These are phyloP conservation scores for Cetraspora pellucida DNA, from an alignment of 192 early-diverging fungal species.

Conservation along the genomic window DNA sequence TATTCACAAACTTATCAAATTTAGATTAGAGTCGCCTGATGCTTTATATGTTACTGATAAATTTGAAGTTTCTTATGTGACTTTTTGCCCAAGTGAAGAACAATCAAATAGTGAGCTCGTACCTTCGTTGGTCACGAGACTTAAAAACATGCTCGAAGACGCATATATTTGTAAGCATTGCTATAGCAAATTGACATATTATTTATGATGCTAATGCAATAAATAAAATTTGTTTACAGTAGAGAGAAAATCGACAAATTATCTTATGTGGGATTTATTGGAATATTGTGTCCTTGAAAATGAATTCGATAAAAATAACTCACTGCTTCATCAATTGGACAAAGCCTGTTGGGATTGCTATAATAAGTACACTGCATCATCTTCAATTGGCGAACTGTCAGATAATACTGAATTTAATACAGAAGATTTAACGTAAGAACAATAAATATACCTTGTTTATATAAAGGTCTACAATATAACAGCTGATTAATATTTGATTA, in stretches of 20 bases:
- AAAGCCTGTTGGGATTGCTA: background rate
- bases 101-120: background rate
- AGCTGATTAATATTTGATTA: background rate
- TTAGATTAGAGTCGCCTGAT: background rate
- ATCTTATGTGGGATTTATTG: constrained; percentile 12
- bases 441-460: background rate
- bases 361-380: background rate
- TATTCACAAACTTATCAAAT: too few species aligned
- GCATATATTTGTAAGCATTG: background rate
- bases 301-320: constrained; percentile 1
- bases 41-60: constrained; percentile 11
- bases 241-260: background rate
- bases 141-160: background rate
- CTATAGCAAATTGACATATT: background rate
- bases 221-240: background rate
- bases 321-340: background rate
- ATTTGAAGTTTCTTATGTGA: constrained; percentile 18
- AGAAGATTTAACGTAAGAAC: background rate
- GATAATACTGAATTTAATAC: too few species aligned
- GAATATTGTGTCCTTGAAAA: constrained; percentile 23
- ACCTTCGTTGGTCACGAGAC: background rate
- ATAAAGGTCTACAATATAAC: too few species aligned
- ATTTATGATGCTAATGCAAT: too few species aligned
- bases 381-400: background rate
- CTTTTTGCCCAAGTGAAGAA: background rate